Base-by-base conservation (phyloP, 2,329 filamentous ascomycete species). In the Karstenula rhodostoma region DNA sequence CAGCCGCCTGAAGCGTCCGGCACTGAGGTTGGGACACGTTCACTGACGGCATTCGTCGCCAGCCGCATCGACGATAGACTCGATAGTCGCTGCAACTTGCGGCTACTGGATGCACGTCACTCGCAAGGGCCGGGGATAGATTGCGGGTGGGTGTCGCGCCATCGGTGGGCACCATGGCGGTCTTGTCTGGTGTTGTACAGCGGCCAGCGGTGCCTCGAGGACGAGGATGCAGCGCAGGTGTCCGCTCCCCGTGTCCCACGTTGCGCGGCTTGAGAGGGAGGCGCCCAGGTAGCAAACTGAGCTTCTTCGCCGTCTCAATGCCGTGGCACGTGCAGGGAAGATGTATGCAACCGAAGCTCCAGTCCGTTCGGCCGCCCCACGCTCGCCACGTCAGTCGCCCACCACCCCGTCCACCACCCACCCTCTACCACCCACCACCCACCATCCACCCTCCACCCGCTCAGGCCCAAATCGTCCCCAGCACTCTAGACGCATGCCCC, bases 11-110 rank as follows among this genome's bases (percentile, higher is more conserved):
- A 32, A 43, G 37, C 48, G 54, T 33, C 27, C 52, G 59, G 63
- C 63, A 66, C 47, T 70, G 54, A 70, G 63, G 57, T 59, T 58
- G 62, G 65, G 67, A 73, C 74, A 76, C 74, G 74, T 75, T 74
- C 64, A 57, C 50, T 27, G 44, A 57, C 59, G 52, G 65, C 63
- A 75, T 72, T 75, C 72, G 72, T 64, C 57, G 49, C 44, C 49
- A 51, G 56, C 59, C 62, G 60, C 64, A 52, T 57, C 51, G 19
- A 32, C 22, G 48, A 56, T 48, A 47, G 69, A 53, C 61, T 70
- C 66, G 72, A 72, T 74, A 73, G 68, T 72, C 72, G 73, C 73
- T 64, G 64, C 58, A 52, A 37, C 60, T 65, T 68, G 63, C 63
- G 49, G 37, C 63, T 56, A 64, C 62, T 62, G 60, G 63, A 70